Evolutionary conservation across 2,329 filamentous ascomycete species (phyloP), one percentile per base, ranked within the genome.

Genomic region (Xylariaceae sp.): DNA sequence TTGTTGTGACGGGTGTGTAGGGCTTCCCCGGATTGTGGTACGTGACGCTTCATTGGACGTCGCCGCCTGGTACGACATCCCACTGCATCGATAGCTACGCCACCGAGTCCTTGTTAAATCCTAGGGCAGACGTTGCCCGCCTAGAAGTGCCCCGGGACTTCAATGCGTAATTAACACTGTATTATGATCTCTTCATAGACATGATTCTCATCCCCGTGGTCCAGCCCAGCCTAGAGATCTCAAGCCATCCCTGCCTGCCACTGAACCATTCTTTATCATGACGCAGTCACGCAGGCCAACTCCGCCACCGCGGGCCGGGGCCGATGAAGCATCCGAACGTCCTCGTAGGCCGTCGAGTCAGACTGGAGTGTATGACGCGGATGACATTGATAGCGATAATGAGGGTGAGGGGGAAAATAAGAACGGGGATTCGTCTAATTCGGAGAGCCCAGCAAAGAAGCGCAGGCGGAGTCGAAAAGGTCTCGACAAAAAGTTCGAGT

Each of bases 401-500:
- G 75, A 73, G 39, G 71, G 69, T 4, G 74, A 74, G 13, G 73
- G 67, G 18, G 76, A 78, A 49, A 73, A 69, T 11, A 75, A 75
- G 61, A 76, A 77, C 58, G 78, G 73, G 15, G 76, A 78, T 61
- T 82, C 80, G 4, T 82, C 80, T 39, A 80, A 80, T 65, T 81
- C 79, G 2, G 80, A 83, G 35, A 80, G 80, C 1, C 80, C 81
- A 2, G 75, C 76, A 4, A 78, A 80, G 58, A 85, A 91, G 74
- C 78, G 88, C 59, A 78, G 88, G 66, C 78, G 88, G 57, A 92
- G 88, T 74, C 84, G 89, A 64, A 92, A 92, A 73, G 88, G 88
- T 2, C 76, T 90, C 47, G 89, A 92, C 73, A 92, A 92, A 76
- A 86, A 87, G 69, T 93, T 92, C 64, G 87, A 89, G 69, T 99